phyloP scores from a whole-genome alignment of 345 rosid genomes.

The Salix brachista region DNA sequence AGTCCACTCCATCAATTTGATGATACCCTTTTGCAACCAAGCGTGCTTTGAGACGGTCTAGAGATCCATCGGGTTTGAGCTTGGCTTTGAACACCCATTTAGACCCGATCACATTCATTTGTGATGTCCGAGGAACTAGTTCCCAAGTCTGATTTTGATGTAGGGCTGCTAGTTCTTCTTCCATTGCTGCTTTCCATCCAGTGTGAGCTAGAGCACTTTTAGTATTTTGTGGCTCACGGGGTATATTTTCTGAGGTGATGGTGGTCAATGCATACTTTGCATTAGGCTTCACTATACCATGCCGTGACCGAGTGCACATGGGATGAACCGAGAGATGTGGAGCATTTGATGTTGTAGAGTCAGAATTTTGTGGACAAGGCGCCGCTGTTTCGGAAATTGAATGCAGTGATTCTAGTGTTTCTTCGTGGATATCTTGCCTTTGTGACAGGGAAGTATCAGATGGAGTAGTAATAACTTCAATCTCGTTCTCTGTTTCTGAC shows the following conservation, averaged over 20 bases:
- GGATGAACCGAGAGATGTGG: too few species aligned
- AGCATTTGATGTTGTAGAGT: too few species aligned
- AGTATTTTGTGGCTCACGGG: too few species aligned
- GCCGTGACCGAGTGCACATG: neutral
- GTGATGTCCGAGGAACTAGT: neutral
- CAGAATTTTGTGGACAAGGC: too few species aligned
- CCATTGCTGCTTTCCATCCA: neutral
- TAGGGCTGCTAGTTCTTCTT: neutral
- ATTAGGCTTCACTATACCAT: neutral
- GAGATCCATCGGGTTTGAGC: neutral
- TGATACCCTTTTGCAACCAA: neutral
- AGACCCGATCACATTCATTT: neutral
- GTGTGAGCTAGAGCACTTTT: neutral
- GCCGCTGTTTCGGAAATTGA: too few species aligned
- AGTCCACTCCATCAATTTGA: neutral
- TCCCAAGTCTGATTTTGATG: neutral
- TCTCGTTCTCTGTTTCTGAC: too few species aligned
- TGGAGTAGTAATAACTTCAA: too few species aligned
- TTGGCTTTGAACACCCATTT: neutral
- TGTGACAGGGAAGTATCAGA: too few species aligned
- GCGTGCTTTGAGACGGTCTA: neutral
- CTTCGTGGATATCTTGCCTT: too few species aligned
- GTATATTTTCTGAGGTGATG: too few species aligned
- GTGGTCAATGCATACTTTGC: neutral
- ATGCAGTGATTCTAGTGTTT: too few species aligned